These are phyloP conservation scores for Suillus clintonianus DNA, from an alignment of 768 basidiomycete species.

Conservation along the genomic window DNA sequence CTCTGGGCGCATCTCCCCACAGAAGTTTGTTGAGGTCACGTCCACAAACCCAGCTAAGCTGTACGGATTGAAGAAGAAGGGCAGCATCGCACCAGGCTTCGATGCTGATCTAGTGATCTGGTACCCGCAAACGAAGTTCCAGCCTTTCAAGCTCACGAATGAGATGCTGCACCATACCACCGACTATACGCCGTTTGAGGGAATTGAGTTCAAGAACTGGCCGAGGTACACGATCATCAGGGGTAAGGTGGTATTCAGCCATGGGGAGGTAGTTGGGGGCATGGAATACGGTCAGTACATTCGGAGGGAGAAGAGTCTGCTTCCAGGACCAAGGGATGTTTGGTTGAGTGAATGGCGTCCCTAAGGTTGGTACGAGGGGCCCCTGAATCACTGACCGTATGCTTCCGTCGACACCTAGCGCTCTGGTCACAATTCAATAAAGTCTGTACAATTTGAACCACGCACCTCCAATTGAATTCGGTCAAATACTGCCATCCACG, in stretches of 20 bases:
- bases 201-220: constrained; percentile 34
- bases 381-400: constrained; percentile 13
- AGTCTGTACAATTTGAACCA: background rate
- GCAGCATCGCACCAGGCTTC: constrained; percentile 31
- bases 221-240: constrained; percentile 27
- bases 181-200: constrained; percentile 40
- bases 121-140: constrained; percentile 14
- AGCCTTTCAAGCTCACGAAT: constrained; percentile 18
- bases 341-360: constrained; percentile 13
- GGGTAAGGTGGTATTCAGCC: constrained; percentile 17
- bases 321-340: constrained; percentile 11
- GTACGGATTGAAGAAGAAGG: constrained; percentile 35
- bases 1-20: constrained; percentile 27
- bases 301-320: constrained; percentile 10
- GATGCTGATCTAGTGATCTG: constrained; percentile 39
- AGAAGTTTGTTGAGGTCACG: constrained; percentile 36
- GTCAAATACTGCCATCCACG: background rate
- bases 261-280: constrained; percentile 15
- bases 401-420: constrained; percentile 23
- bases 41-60: constrained; percentile 36
- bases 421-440: background rate
- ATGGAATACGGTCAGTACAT: constrained; percentile 15
- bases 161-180: constrained; percentile 28
- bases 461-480: background rate
- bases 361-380: background rate